Conservation (phyloP, 2,329 filamentous ascomycete species). For the Biscogniauxia sp. region DNA sequence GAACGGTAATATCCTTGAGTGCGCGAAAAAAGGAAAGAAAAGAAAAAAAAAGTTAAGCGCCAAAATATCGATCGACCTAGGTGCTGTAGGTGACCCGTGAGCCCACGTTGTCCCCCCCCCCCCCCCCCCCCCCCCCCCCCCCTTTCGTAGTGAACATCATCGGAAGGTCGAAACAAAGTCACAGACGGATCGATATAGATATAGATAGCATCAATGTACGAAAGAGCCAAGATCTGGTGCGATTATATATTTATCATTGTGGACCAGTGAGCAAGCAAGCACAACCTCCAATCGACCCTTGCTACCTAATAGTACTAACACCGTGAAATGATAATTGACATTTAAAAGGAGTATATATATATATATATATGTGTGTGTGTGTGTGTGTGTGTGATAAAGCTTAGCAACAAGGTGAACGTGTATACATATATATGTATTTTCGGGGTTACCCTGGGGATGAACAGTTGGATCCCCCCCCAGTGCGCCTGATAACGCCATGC, state of each 20-base stretch:
- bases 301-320: neutral
- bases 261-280: neutral
- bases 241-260: neutral
- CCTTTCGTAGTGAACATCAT: neutral
- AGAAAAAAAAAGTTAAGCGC: too few species aligned
- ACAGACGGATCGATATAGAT: neutral
- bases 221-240: neutral
- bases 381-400: neutral
- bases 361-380: too few species aligned
- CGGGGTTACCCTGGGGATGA: neutral
- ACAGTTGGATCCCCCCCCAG: neutral
- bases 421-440: neutral
- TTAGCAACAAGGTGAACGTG: neutral
- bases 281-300: neutral
- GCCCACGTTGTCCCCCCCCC: too few species aligned
- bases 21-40: too few species aligned
- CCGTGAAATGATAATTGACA: neutral
- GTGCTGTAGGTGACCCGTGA: neutral
- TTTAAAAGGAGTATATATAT: neutral
- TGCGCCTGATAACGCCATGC: neutral
- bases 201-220: neutral
- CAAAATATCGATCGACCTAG: neutral
- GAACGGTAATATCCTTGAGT: neutral
- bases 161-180: neutral
- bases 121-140: too few species aligned